Evolutionary conservation across 2,329 filamentous ascomycete genomes (phyloP).

Genomic region (Colletotrichum chrysophilum): DNA sequence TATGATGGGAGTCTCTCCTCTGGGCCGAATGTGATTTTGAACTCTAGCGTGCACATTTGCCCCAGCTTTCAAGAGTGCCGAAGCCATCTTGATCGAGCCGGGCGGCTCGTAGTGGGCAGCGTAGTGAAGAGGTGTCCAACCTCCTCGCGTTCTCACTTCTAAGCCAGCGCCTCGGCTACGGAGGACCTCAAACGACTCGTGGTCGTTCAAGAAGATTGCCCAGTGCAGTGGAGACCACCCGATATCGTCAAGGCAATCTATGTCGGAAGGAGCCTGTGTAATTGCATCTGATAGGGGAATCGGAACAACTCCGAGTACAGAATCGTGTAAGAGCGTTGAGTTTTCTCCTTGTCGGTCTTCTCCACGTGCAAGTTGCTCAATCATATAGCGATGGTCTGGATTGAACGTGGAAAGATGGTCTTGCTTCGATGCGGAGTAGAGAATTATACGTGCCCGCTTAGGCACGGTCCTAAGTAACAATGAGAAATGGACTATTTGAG

Average conservation of each 20-base stretch:
- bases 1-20: neutral
- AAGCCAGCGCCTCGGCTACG: neutral
- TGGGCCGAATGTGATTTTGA: neutral
- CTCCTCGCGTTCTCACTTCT: neutral
- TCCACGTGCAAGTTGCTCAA: neutral
- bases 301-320: neutral
- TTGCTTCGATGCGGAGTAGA: neutral
- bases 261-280: neutral
- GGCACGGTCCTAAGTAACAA: neutral
- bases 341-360: neutral
- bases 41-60: neutral
- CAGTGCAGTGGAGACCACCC: constrained; percentile 1
- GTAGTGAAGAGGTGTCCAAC: neutral
- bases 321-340: neutral
- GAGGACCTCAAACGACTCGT: neutral
- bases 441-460: neutral
- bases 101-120: neutral
- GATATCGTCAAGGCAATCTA: neutral
- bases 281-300: neutral
- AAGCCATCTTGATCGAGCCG: neutral
- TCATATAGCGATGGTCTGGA: neutral
- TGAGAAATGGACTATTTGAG: neutral
- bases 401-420: neutral
- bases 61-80: neutral
- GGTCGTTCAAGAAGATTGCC: neutral